Conservation (phyloP, 1,284 basidiomycete genomes). For the Apiotrichum porosum region DNA sequence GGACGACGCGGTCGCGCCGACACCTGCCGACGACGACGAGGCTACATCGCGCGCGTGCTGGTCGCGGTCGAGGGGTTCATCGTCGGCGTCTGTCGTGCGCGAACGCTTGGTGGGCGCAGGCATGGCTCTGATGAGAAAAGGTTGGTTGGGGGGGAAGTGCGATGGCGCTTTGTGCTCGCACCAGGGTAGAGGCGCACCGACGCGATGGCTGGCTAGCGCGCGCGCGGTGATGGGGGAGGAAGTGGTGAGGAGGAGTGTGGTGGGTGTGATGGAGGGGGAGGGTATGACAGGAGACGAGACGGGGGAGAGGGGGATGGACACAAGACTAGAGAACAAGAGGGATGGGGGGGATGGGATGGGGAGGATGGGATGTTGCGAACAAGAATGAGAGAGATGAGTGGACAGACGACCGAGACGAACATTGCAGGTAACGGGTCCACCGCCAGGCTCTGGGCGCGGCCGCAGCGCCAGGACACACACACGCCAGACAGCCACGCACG, state of each 20-base stretch:
- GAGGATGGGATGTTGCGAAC: too few relatives aligned
- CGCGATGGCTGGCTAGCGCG: not conserved
- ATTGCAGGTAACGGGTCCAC: too few relatives aligned
- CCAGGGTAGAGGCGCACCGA: too few relatives aligned
- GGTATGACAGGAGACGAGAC: slow-evolving; percentile 5
- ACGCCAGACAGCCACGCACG: too few relatives aligned
- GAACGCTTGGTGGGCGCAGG: slow-evolving; percentile 19
- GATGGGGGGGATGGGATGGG: not conserved
- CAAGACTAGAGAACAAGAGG: not conserved
- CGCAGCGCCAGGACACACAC: too few relatives aligned
- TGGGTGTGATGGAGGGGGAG: slow-evolving; percentile 6
- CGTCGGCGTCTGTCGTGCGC: slow-evolving; percentile 12
- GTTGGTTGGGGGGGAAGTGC: not conserved
- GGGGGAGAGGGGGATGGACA: not conserved
- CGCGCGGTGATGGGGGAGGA: not conserved
- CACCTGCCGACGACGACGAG: not conserved
- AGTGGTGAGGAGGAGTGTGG: slow-evolving; percentile 1
- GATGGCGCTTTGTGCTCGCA: not conserved
- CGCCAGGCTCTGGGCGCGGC: too few relatives aligned
- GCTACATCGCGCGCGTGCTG: not conserved
- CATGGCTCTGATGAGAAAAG: slow-evolving; percentile 4
- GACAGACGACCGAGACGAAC: too few relatives aligned
- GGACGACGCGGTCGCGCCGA: not conserved
- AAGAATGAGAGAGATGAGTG: not conserved
- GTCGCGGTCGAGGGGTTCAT: slow-evolving; percentile 2